These are phyloP conservation scores for Fraxinus albicans DNA, from an alignment of 305 asterid species.

Conservation along the genomic window DNA sequence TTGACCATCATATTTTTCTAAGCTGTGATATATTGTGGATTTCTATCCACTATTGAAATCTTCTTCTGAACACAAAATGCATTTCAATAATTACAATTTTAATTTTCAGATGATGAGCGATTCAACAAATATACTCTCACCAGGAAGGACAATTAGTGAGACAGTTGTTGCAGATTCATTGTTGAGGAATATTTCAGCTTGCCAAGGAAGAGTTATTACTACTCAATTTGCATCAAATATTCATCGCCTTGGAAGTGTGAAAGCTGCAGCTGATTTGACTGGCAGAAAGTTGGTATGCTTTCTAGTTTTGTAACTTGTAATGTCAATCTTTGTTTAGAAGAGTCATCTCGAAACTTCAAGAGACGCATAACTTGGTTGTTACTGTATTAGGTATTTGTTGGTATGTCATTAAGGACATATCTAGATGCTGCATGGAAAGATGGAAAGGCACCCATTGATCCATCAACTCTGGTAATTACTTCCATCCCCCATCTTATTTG, in stretches of 20 bases:
- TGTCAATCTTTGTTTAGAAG: background rate
- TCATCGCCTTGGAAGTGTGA: conserved; percentile 97
- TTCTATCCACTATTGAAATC: background rate
- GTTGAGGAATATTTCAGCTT: conserved; percentile 79
- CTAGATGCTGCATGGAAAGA: conserved; percentile 99
- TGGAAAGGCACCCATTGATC: conserved; percentile 98
- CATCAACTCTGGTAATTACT: conserved; percentile 87
- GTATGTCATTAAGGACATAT: conserved; percentile 97
- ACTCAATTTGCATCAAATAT: conserved; percentile 98
- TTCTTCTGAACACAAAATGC: conserved; percentile 11
- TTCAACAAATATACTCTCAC: conserved; percentile 94
- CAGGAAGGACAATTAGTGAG: conserved; percentile 97
- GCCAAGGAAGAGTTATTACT: conserved; percentile 87
- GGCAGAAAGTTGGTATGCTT: conserved; percentile 90
- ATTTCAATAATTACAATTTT: conserved; percentile 21
- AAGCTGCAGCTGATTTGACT: conserved; percentile 98
- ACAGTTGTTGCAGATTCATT: conserved; percentile 88
- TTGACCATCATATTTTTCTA: conserved; percentile 4
- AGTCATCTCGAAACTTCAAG: conserved; percentile 18
- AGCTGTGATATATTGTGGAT: conserved; percentile 13
- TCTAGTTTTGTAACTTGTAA: conserved; percentile 8
- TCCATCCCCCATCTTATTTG: conserved; percentile 11
- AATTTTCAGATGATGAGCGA: conserved; percentile 96
- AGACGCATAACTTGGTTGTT: conserved; percentile 22
- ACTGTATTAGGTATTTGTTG: conserved; percentile 81